Conservation (phyloP, 106 monocot genomes). For the Dendrobium chrysotoxum region DNA sequence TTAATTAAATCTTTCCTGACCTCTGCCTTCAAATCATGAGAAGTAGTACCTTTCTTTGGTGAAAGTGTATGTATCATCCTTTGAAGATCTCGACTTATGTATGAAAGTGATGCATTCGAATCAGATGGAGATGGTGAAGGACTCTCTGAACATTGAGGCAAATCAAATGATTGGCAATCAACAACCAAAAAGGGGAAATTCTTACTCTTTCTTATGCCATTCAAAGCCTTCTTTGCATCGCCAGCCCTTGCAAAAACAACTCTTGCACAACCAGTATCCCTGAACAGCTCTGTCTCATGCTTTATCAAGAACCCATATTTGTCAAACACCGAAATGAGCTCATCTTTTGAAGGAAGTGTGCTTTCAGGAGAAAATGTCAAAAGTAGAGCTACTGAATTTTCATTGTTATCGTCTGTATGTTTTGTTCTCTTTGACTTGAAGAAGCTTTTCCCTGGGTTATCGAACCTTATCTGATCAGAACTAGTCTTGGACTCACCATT, state of each 20-base stretch:
- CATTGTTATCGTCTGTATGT: background rate
- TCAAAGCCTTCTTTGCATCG: slow-evolving; percentile 30
- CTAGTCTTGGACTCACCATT: background rate
- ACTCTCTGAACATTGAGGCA: background rate
- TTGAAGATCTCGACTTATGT: slow-evolving; percentile 5
- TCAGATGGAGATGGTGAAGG: background rate
- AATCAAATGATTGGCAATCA: slow-evolving; percentile 11
- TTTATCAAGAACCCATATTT: slow-evolving; percentile 16
- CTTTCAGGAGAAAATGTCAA: slow-evolving; percentile 18
- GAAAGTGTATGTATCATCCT: background rate
- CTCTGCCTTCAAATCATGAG: background rate
- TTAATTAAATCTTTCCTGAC: slow-evolving; percentile 1
- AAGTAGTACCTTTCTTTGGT: background rate
- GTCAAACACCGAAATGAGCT: slow-evolving; percentile 10
- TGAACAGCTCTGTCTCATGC: slow-evolving; percentile 10
- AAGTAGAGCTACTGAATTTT: slow-evolving; percentile 12
- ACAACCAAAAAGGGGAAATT: slow-evolving; percentile 2
- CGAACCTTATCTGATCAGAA: no score
- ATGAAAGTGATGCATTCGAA: background rate
- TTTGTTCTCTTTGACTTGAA: slow-evolving; percentile 1
- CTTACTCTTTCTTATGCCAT: slow-evolving; percentile 11
- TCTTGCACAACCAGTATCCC: slow-evolving; percentile 13
- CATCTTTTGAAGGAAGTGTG: slow-evolving; percentile 20
- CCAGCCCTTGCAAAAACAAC: slow-evolving; percentile 10
- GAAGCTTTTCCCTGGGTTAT: background rate